Conservation (phyloP, 2,329 filamentous ascomycete species). For the Cytospora schulzeri region DNA sequence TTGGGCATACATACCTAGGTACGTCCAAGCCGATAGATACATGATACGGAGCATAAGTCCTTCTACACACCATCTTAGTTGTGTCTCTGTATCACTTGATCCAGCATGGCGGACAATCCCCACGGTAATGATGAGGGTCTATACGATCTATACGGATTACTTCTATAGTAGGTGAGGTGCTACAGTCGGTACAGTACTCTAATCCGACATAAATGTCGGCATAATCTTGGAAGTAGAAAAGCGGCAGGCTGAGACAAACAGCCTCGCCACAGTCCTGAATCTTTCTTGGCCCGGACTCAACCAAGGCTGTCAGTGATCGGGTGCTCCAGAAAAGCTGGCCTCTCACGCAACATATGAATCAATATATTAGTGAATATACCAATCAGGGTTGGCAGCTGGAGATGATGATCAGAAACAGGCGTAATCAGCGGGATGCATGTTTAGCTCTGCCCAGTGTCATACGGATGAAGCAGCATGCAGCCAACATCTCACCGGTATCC, state of each 20-base stretch:
- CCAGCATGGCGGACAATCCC: slow-evolving; percentile 9
- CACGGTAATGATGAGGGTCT: neutral
- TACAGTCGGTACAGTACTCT: neutral
- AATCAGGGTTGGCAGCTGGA: neutral
- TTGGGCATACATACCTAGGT: neutral
- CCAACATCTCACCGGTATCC: slow-evolving; percentile 25
- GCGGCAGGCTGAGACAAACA: slow-evolving; percentile 15
- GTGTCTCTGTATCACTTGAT: slow-evolving; percentile 20
- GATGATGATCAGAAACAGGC: neutral
- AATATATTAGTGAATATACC: neutral
- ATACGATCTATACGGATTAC: neutral
- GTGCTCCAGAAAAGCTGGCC: neutral
- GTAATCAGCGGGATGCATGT: neutral
- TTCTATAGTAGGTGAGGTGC: neutral
- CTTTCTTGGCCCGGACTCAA: too few species aligned
- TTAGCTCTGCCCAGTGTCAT: slow-evolving; percentile 18
- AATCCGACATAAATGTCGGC: neutral
- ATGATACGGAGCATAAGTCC: neutral
- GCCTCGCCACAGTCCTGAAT: slow-evolving; percentile 19
- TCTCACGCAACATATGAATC: neutral
- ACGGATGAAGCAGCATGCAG: slow-evolving; percentile 25
- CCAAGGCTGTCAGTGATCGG: neutral
- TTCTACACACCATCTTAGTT: slow-evolving; percentile 14
- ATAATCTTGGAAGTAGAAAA: neutral
- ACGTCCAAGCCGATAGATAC: neutral